phyloP scores from a whole-genome alignment of 768 basidiomycete species.

The Sporobolomyces phaffii region DNA sequence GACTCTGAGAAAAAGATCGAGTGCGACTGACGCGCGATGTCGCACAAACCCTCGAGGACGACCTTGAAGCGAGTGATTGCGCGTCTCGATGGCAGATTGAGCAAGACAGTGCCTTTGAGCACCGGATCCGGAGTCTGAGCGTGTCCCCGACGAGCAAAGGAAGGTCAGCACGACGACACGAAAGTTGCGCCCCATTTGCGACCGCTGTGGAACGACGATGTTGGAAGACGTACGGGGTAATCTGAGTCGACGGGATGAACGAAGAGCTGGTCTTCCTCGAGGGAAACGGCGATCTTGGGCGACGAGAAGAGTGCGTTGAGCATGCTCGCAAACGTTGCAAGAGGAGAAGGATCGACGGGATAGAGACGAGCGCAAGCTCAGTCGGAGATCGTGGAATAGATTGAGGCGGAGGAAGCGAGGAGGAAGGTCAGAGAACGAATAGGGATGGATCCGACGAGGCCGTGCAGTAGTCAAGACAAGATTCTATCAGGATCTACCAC shows the following conservation, averaged over 20 bases:
- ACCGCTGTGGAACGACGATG: background rate
- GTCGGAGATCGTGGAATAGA: no score
- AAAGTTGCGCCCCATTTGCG: background rate
- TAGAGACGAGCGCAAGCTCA: no score
- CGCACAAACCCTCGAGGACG: conserved; percentile 25
- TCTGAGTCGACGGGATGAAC: conserved; percentile 1
- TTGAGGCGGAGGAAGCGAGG: background rate
- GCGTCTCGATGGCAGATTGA: conserved; percentile 14
- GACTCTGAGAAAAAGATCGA: no score
- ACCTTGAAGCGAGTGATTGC: conserved; percentile 16
- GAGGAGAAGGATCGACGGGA: no score
- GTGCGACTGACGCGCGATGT: conserved; percentile 14
- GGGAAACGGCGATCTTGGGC: conserved; percentile 18
- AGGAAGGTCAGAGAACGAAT: no score
- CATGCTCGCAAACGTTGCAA: no score
- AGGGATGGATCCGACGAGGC: no score
- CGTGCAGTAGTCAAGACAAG: no score
- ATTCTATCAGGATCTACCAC: no score
- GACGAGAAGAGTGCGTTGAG: conserved; percentile 15
- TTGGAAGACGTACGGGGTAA: conserved; percentile 7
- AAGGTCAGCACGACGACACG: background rate
- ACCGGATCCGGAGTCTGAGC: conserved; percentile 28
- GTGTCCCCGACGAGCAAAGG: no score
- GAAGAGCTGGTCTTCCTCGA: conserved; percentile 22
- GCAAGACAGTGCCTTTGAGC: conserved; percentile 13